Base-by-base conservation (phyloP, 306 rosid species). In the Dalbergia oliveri region DNA sequence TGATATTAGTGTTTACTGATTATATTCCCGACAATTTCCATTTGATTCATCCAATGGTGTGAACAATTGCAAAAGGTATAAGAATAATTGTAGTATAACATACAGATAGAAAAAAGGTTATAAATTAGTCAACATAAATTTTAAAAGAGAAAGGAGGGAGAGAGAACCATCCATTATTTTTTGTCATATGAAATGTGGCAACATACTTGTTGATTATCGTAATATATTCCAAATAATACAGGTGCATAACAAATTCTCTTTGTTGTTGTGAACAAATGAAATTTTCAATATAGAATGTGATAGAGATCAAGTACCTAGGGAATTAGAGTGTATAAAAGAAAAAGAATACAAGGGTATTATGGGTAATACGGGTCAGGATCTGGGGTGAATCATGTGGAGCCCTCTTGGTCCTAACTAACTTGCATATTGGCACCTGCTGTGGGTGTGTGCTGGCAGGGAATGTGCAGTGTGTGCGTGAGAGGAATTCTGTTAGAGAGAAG, bases 191-290 rank as follows among this genome's bases (percentile, higher is more conserved):
- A 26, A 71, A 58, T 49, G 45, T 16, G 39, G 66, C 12, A 21
- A 12, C 44, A 62, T 47, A 69, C 69, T 54, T 73, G 18, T 10
- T 10, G 71, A 66, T 19, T 73, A 51, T 58, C 67, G 67, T 19
- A 62, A 61, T 39, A 66, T 59, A 62, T 21, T 21, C 23, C 23
- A 21, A 21, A 21, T 21, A 21, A 0, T 21, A 21, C 23, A 21
- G 23, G 23, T 21, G 23, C 23, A 21, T 51, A 66, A 39, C 60
- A 73, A 39, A 69, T 73, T 19, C 16, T 73, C 12, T 44, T 44
- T 9, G 5, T 8, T 44, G 11, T 44, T 44, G 50, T 44, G 50
- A 47, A 65, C 11, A 76, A 26, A 69, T 14, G 41, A 64, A 68
- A 77, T 16, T 64, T 64, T 75, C 49, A 44, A 11, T 43, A 61